Base-by-base conservation (phyloP, 179 eudicot genomes). In the Spinacia oleracea region DNA sequence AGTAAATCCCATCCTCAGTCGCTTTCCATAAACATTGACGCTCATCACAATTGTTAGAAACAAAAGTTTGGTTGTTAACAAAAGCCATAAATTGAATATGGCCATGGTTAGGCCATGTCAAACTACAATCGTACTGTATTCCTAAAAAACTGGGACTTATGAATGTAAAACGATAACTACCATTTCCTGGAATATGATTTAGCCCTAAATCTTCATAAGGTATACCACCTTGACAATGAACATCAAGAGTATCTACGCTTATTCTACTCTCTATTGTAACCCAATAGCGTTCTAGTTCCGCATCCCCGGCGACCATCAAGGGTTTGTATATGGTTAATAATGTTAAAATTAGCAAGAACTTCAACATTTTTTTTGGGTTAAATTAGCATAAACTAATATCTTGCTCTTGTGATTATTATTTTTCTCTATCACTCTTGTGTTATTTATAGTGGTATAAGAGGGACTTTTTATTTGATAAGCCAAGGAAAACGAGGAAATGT, bases 21-120 rank as follows among this genome's bases (percentile, higher is more conserved):
- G 67, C 55, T 27, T 78, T 70, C 80, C 80, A 78, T 0, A 21
- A 55, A 70, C 80, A 78, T 70, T 78, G 80, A 4, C 80, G 80
- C 4, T 75, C 80, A 18, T 75, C 80, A 29, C 80, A 78, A 40
- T 21, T 14, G 0, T 14, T 15, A 42, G 70, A 70, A 0, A n/a
- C 31, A 40, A 40, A 67, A 38, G 1, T 21, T 3, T 0, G 6
- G 12, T 67, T 46, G n/a, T 67, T 18, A 16, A 0, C 0, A 40
- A 38, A 67, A 1, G 50, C 72, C 5, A 1, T 2, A n/a, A 67
- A 8, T 0, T 3, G 0, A n/a, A 0, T 6, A 12, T 21, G 27
- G 0, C 16, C 50, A 3, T 40, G 27, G 10, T 21, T 21, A 40
- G 72, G 72, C 50, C 50, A 40, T 21, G 6, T 3, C 25, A 67